Percentiles rank a stretch among this genome's conserved stretches.
These are phyloP conservation scores for Aethionema arabicum DNA, from an alignment of 345 rosid species.

Conservation along the genomic window DNA sequence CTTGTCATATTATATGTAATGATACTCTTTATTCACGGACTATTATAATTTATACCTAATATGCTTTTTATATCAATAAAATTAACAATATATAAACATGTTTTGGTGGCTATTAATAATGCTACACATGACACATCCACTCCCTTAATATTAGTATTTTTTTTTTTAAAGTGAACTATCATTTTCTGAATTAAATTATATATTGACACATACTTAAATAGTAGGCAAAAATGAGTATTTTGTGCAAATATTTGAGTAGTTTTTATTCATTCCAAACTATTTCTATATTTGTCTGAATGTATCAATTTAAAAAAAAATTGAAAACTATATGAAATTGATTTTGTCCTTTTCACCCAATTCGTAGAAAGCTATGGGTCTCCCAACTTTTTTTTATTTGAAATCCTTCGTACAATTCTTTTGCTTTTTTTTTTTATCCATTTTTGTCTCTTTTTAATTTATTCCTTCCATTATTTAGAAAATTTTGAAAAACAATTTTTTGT, in stretches of 20 bases:
- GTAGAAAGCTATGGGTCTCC: conserved; percentile 30
- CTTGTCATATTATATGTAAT: conserved; percentile 21
- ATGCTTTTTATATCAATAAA: background rate
- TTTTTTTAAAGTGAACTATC: no score
- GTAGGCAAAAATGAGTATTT: background rate
- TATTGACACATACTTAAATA: no score
- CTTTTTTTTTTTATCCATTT: background rate
- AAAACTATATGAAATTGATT: conserved; percentile 24
- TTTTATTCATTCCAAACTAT: conserved; percentile 24
- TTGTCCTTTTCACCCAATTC: conserved; percentile 27
- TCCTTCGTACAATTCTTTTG: background rate
- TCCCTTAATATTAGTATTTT: no score
- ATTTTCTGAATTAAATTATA: no score
- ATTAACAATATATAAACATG: background rate
- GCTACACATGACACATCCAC: no score
- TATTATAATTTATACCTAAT: conserved; percentile 17
- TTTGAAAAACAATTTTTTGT: background rate
- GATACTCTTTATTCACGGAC: conserved; percentile 32
- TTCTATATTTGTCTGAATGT: conserved; percentile 1
- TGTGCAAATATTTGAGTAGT: background rate
- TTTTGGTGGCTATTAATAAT: no score
- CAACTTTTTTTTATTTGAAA: background rate
- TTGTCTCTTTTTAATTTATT: conserved; percentile 2
- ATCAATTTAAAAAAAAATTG: conserved; percentile 9
- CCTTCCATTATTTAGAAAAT: conserved; percentile 2